Base-by-base conservation (phyloP, 306 rosid genomes). In the Medicago arabica region DNA sequence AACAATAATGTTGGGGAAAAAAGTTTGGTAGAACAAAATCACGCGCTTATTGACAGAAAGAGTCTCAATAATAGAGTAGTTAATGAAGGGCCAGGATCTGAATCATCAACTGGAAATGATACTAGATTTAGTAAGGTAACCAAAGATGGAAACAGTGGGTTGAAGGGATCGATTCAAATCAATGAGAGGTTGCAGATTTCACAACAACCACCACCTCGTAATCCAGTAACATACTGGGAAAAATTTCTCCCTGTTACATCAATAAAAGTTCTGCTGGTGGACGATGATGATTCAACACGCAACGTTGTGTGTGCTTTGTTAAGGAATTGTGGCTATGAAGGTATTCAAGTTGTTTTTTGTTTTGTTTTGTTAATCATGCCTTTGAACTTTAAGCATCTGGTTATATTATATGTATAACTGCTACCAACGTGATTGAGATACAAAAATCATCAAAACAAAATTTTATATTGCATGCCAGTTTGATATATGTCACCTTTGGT, bases 221-320 rank as follows among this genome's bases (percentile, higher is more conserved):
- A 83, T 34, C 58, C 86, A 23, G 65, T 41, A 18, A 7, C 82
- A 57, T 57, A 71, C 72, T 88, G 93, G 93, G 90, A 86, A 18
- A 78, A 84, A 76, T 84, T 86, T 81, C 93, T 88, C 15, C 93
- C 90, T 18, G 57, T 80, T 25, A 83, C 86, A 81, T 84, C 90
- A 38, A 76, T 88, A 81, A 88, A 86, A 72, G 90, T 88, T 75
- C 75, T 88, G 80, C 83, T 88, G 18, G 93, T 86, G 72, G 93
- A 88, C 67, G 83, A 86, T 68, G 93, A 88, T 73, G 93, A 86
- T 61, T 86, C 90, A 13, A 88, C 90, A 1, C 89, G 93, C 51
- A 86, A 88, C 62, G 83, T 88, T 69, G 89, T 88, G 63, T 66
- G 83, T 60, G 93, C 93, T 75, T 82, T 88, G 47, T 83, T 88